These are phyloP conservation scores for Nectriaceae sp. DNA, from an alignment of 2,329 filamentous ascomycete genomes.

Conservation along the genomic window DNA sequence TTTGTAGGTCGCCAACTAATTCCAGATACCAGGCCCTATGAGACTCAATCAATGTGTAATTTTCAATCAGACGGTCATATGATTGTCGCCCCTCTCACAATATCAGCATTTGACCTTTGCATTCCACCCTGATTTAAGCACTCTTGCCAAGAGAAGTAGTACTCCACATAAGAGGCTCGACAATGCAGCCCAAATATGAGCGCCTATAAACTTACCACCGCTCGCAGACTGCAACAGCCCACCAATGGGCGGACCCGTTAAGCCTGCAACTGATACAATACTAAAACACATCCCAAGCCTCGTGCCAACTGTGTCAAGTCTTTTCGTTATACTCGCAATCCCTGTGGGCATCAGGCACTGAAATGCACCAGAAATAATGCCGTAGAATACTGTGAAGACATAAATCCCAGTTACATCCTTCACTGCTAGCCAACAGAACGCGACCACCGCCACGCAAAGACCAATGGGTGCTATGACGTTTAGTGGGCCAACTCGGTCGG, in stretches of 20 bases:
- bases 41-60: no score
- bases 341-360: slow-evolving; percentile 43
- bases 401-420: slow-evolving; percentile 35
- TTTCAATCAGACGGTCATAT: background rate
- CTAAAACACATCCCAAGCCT: slow-evolving; percentile 44
- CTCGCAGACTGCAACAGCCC: slow-evolving; percentile 26
- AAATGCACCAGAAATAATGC: slow-evolving; percentile 34
- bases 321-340: slow-evolving; percentile 40
- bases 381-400: slow-evolving; percentile 36
- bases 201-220: slow-evolving; percentile 27
- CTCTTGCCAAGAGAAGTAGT: slow-evolving; percentile 16
- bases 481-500: slow-evolving; percentile 38
- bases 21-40: no score
- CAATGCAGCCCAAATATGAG: slow-evolving; percentile 37
- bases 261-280: slow-evolving; percentile 38
- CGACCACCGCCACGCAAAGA: slow-evolving; percentile 34
- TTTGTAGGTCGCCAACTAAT: no score
- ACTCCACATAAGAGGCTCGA: slow-evolving; percentile 30
- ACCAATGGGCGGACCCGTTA: slow-evolving; percentile 43
- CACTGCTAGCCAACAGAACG: slow-evolving; percentile 40
- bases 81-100: no score
- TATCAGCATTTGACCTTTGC: slow-evolving; percentile 17
- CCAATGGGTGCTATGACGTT: slow-evolving; percentile 35
- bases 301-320: slow-evolving; percentile 41
- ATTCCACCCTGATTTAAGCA: slow-evolving; percentile 21